phyloP scores from a whole-genome alignment of 2,329 filamentous ascomycete species.

The Microdochium nivale region DNA sequence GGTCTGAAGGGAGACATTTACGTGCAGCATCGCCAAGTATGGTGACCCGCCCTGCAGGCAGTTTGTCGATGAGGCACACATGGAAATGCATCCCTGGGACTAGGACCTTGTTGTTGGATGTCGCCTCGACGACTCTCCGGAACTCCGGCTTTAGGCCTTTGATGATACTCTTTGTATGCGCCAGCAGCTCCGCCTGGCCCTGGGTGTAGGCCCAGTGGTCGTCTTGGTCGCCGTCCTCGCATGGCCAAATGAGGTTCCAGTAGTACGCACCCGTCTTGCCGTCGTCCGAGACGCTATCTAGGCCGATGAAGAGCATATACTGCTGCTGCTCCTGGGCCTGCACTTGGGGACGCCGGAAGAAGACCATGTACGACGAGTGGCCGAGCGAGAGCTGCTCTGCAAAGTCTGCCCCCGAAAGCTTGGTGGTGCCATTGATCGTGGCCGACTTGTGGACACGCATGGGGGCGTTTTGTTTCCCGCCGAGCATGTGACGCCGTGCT shows the following conservation, averaged over 20 bases:
- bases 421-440: background rate
- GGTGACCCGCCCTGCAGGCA: background rate
- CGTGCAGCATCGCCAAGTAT: constrained; percentile 1
- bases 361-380: background rate
- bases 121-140: background rate
- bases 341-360: background rate
- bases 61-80: background rate
- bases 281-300: constrained; percentile 11
- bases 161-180: background rate
- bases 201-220: constrained; percentile 22
- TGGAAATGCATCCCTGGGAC: background rate
- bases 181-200: background rate
- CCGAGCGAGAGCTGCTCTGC: background rate
- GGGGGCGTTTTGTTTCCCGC: background rate
- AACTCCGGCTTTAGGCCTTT: background rate
- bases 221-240: constrained; percentile 13
- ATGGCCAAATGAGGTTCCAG: constrained; percentile 14
- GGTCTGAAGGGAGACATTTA: background rate
- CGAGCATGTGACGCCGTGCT: background rate
- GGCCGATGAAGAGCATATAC: constrained; percentile 12
- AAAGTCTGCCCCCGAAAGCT: background rate
- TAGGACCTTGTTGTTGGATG: background rate
- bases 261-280: constrained; percentile 16
- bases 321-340: too few species aligned
- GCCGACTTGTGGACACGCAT: background rate